A percentile compares a stretch with the other conserved stretches of the same genome.
Conservation (phyloP, 768 basidiomycete genomes). For the Boletus insuetus region DNA sequence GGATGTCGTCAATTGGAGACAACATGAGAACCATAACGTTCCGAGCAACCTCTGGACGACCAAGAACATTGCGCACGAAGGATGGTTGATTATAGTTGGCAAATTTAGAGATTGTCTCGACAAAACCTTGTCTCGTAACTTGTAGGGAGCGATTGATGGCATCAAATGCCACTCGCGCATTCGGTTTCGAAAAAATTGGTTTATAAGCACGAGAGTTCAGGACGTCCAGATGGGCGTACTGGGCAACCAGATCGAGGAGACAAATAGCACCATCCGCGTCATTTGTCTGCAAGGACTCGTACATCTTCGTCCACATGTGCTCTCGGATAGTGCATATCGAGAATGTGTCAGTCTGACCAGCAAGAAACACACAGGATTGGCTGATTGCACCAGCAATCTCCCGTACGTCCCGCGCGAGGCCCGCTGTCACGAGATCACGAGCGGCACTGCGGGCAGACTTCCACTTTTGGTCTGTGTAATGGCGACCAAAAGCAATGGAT, state of each 20-base stretch:
- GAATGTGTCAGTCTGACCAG: conserved; percentile 29
- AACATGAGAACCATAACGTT: conserved; percentile 68
- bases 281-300: conserved; percentile 51
- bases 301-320: conserved; percentile 69
- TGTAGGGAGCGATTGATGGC: conserved; percentile 61
- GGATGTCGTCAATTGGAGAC: conserved; percentile 76
- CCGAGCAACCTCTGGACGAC: conserved; percentile 52
- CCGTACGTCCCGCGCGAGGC: conserved; percentile 34
- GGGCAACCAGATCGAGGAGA: conserved; percentile 56
- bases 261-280: conserved; percentile 59
- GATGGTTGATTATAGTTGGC: conserved; percentile 57
- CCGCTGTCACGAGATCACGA: conserved; percentile 38
- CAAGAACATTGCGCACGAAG: conserved; percentile 54
- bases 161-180: conserved; percentile 39
- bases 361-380: conserved; percentile 34
- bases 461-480: conserved; percentile 43
- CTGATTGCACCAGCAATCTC: conserved; percentile 31
- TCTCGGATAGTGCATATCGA: conserved; percentile 44
- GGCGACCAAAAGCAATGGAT: conserved; percentile 43
- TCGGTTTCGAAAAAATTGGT: conserved; percentile 32
- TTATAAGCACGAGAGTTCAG: conserved; percentile 54
- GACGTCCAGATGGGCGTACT: conserved; percentile 63
- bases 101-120: conserved; percentile 58
- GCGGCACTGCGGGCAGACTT: conserved; percentile 37
- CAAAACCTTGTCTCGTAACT: conserved; percentile 59